Evolutionary conservation across 176 grass and related monocot genomes (phyloP), one percentile per base, ranked within the genome.

Genomic region (Alloteropsis semialata): DNA sequence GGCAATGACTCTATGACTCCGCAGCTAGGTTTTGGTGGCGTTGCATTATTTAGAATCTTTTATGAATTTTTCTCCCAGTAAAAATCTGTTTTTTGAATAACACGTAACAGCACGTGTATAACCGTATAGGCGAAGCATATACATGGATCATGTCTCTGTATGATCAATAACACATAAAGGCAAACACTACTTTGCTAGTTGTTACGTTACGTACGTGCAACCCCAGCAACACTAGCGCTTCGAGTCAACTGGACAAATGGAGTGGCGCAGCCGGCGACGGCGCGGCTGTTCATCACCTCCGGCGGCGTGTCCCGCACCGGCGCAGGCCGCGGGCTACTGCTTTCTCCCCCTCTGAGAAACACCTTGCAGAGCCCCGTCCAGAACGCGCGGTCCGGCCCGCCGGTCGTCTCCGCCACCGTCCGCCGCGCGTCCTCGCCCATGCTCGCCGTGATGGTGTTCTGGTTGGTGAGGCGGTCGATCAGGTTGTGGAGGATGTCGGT

Each of bases 281-380:
- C 66, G 48, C 44, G 69, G 69, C 68, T 6, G 39, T 2, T 34
- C 24, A 7, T 32, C 2, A 67, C 21, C 46, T 87, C 77, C 9
- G 77, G 6, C 45, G 54, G 37, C 10, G 6, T 17, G 34, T 66
- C 36, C 3, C 13, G 54, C 51, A 5, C 11, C 50, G 13, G 51
- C 33, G 17, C 54, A 24, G 37, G 34, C 22, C 2, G 55, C 55
- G 33, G 0, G 34, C n/a, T n/a, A n/a, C 28, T 30, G 3, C 17
- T 43, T 4, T 10, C 16, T 43, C 77, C 67, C 2, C 79, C 76
- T 18, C 55, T 80, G 0, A 93, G 84, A 28, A 97, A 97, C 3
- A 29, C 27, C 81, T 87, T 93, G 88, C 91, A 97, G n/a, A 97
- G 65, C 32, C 18, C 83, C 0, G 66, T 84, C 91, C 90, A 97